Conservation (phyloP, 2,329 filamentous ascomycete species). For the Pseudofabraea citricarpa region DNA sequence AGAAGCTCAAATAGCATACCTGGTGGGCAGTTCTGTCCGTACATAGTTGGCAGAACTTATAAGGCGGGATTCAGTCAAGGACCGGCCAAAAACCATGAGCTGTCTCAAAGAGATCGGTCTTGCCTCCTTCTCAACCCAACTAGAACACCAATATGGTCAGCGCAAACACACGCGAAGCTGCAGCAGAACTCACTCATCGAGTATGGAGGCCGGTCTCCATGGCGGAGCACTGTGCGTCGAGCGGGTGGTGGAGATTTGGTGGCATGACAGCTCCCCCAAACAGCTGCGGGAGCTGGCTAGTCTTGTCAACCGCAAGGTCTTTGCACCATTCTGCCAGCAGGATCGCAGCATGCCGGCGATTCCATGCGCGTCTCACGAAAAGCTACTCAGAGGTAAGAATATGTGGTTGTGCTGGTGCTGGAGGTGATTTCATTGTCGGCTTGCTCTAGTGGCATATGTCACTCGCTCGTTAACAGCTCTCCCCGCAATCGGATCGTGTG, state of each 20-base stretch:
- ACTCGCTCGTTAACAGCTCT: too few species aligned
- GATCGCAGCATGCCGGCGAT: constrained; percentile 29
- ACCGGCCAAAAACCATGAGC: constrained; percentile 94
- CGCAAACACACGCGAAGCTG: neutral
- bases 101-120: constrained; percentile 94
- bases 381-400: too few species aligned
- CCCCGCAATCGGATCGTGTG: too few species aligned
- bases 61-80: constrained; percentile 81
- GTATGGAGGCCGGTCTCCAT: constrained; percentile 59
- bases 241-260: constrained; percentile 8
- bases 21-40: constrained; percentile 84
- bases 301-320: constrained; percentile 22
- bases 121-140: constrained; percentile 90
- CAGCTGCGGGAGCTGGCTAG: constrained; percentile 10
- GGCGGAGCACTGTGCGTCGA: constrained; percentile 28
- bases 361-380: constrained; percentile 21
- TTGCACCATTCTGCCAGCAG: constrained; percentile 26
- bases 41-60: constrained; percentile 97
- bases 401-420: too few species aligned
- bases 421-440: too few species aligned
- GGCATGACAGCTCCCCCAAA: constrained; percentile 4
- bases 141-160: constrained; percentile 35
- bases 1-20: constrained; percentile 39
- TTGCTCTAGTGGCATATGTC: too few species aligned
- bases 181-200: constrained; percentile 53